Conservation (phyloP, 768 basidiomycete species). For the Coprinopsis marcescibilis region DNA sequence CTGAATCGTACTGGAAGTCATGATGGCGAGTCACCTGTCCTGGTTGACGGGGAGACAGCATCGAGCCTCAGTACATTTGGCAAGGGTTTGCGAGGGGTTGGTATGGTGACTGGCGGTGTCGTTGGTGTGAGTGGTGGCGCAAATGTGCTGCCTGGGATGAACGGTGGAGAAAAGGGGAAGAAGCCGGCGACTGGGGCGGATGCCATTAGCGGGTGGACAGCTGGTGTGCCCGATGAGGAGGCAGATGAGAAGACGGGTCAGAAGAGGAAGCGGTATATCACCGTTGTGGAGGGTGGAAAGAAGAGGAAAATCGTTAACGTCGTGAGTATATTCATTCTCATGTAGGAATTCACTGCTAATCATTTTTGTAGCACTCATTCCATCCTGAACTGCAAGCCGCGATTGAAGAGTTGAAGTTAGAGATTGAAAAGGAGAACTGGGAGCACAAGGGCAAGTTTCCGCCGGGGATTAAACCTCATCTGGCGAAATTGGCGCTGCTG, state of each 20-base stretch:
- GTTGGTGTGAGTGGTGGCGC: too few relatives aligned
- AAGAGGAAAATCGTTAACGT: constrained; percentile 67
- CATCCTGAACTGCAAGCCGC: constrained; percentile 61
- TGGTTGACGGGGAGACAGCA: too few relatives aligned
- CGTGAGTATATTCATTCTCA: constrained; percentile 28
- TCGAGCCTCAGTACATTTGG: too few relatives aligned
- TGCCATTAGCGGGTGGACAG: neutral
- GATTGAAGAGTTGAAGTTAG: constrained; percentile 53
- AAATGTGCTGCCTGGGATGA: too few relatives aligned
- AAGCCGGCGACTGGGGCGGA: constrained; percentile 5
- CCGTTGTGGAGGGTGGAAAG: constrained; percentile 56
- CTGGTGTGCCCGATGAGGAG: constrained; percentile 14
- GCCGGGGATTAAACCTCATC: constrained; percentile 62
- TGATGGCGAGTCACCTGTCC: too few relatives aligned
- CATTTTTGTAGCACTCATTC: constrained; percentile 49
- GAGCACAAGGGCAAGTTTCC: constrained; percentile 88
- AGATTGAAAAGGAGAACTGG: constrained; percentile 68
- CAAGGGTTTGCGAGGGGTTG: constrained; percentile 3
- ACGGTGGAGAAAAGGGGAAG: constrained; percentile 32
- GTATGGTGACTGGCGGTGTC: constrained; percentile 22
- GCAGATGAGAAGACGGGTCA: constrained; percentile 34
- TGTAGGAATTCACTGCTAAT: neutral
- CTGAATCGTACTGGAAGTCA: too few relatives aligned
- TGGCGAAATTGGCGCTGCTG: constrained; percentile 65
- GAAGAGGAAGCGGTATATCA: constrained; percentile 51